Evolutionary conservation across 441 rosid genomes (phyloP).

Genomic region (Euphorbia schlechtendalii): DNA sequence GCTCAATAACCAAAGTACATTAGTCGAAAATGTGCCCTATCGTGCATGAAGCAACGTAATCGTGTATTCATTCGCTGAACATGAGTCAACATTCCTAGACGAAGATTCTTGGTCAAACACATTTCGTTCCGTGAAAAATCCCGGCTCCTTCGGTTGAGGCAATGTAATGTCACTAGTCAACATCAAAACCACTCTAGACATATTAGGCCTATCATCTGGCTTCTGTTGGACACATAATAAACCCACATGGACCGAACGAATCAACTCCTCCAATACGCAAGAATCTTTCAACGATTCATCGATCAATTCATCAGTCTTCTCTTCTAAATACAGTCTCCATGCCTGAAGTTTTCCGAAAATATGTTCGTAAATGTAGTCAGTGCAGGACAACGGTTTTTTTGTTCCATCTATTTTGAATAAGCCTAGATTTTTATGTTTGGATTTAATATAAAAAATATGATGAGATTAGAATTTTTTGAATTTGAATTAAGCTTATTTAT

Average conservation of each 20-base stretch:
- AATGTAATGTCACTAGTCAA: background rate
- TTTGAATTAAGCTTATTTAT: too few relatives aligned
- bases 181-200: conserved; percentile 14
- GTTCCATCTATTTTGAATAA: too few relatives aligned
- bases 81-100: conserved; percentile 15
- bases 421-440: too few relatives aligned
- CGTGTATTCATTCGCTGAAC: conserved; percentile 15
- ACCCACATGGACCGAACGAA: conserved; percentile 32
- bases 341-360: conserved; percentile 23
- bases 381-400: too few relatives aligned
- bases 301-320: conserved; percentile 17
- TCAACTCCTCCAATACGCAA: conserved; percentile 8
- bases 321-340: conserved; percentile 35
- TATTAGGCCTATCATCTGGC: conserved; percentile 15
- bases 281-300: conserved; percentile 15
- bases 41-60: conserved; percentile 22
- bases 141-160: conserved; percentile 12
- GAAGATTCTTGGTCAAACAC: conserved; percentile 21
- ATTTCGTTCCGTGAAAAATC: conserved; percentile 20
- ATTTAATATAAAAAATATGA: too few relatives aligned
- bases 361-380: background rate
- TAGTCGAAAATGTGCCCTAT: conserved; percentile 7
- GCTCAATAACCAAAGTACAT: background rate
- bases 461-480: too few relatives aligned
- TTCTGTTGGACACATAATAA: conserved; percentile 34